Evolutionary conservation across 148 eudicot genomes (phyloP), one percentile per base, ranked within the genome.

Genomic region (Beta vulgaris): DNA sequence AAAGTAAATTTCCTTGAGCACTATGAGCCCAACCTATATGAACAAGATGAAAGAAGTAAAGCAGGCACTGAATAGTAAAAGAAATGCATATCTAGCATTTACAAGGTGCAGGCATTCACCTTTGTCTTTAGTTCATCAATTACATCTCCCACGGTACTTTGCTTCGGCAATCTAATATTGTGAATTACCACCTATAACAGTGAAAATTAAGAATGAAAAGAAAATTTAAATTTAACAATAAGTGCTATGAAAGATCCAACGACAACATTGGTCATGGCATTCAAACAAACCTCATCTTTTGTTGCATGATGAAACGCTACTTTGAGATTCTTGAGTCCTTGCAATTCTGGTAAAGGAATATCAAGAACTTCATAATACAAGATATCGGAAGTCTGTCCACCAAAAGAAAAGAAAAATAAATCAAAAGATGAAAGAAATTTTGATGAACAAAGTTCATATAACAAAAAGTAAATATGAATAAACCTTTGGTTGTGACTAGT

Each of bases 291-390:
- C 87, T 94, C 97, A 72, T 90, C 96, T 78, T 88, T 88, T 43
- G 91, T 80, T 26, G 92, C 91, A 84, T 82, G 82, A 83, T 90
- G 87, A 72, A 88, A 94, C 42, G 88, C 87, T 68, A 92, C 86
- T 85, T 90, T 90, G 57, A 94, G 78, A 42, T 85, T 86, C 78
- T 90, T 94, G 31, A 92, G 78, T 29, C 92, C 86, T 83, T 90
- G 96, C 69, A 94, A 76, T 79, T 91, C 96, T 62, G 98, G 98
- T 72, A 91, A 82, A 68, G 98, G 98, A 73, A 94, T 90, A 81
- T 94, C 96, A 73, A 94, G 81, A 67, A 92, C 92, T 85, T 94
- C 98, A 79, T 94, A 94, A 73, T 94, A 92, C 86, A 94, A 81
- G 77, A 94, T 90, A 81, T 94, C 98, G 32, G 98, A 85, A 34